phyloP scores from a whole-genome alignment of 2,329 filamentous ascomycete species.

The Amphichorda felina region DNA sequence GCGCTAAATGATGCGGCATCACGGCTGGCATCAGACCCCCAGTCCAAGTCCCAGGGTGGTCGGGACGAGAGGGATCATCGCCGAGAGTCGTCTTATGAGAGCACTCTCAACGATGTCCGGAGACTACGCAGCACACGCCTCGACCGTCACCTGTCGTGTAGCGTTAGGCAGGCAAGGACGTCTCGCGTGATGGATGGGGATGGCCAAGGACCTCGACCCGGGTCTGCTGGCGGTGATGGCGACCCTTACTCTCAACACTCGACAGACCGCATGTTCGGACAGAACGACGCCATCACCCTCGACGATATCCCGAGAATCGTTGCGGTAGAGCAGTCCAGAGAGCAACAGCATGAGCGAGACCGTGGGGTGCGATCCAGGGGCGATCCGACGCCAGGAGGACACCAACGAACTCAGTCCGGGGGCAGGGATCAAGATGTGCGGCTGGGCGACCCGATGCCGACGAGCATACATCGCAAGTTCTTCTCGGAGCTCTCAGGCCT shows the following conservation, averaged over 20 bases:
- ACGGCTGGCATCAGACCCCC: constrained; percentile 48
- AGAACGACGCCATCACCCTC: constrained; percentile 82
- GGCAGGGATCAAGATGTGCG: constrained; percentile 39
- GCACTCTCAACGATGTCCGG: constrained; percentile 90
- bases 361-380: constrained; percentile 3
- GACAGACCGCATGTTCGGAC: constrained; percentile 75
- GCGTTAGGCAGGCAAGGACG: constrained; percentile 78
- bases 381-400: constrained; percentile 31
- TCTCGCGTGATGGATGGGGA: constrained; percentile 74
- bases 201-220: constrained; percentile 55
- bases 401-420: constrained; percentile 49
- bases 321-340: constrained; percentile 86
- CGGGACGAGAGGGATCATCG: constrained; percentile 40
- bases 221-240: constrained; percentile 55
- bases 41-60: constrained; percentile 64
- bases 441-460: constrained; percentile 33
- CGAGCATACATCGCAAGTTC: constrained; percentile 59
- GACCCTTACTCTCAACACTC: constrained; percentile 32
- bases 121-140: constrained; percentile 84
- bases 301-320: constrained; percentile 96
- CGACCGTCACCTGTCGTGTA: constrained; percentile 88
- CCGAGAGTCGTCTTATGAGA: constrained; percentile 75
- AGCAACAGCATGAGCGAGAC: constrained; percentile 65
- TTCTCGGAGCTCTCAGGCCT: constrained; percentile 92
- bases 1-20: constrained; percentile 34